Conservation (phyloP, 306 rosid species). For the Acacia crassicarpa region DNA sequence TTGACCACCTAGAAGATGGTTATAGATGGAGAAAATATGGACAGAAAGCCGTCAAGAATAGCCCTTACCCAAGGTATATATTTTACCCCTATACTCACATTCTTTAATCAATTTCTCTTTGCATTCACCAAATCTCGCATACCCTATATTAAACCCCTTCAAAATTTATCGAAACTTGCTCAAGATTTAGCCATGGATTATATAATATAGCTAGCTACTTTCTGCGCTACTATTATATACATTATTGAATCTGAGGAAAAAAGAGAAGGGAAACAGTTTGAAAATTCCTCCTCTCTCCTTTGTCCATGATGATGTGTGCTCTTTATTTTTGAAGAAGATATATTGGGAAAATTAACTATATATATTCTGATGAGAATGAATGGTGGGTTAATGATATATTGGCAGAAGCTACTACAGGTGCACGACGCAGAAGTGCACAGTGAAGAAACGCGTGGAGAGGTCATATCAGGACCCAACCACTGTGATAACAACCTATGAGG, state of each 20-base stretch:
- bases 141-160: neutral
- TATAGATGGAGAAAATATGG: conserved; percentile 94
- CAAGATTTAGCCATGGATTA: neutral
- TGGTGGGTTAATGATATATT: neutral
- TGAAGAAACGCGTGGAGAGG: conserved; percentile 89
- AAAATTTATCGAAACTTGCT: neutral
- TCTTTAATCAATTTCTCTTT: neutral
- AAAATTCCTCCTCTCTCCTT: too few relatives aligned
- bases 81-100: neutral
- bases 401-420: conserved; percentile 86
- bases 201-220: neutral
- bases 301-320: too few relatives aligned
- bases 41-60: conserved; percentile 84
- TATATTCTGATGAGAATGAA: too few relatives aligned
- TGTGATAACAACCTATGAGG: conserved; percentile 86
- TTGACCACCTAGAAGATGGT: conserved; percentile 89
- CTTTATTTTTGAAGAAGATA: too few relatives aligned
- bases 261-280: too few relatives aligned
- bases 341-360: too few relatives aligned
- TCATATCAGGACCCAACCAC: conserved; percentile 69
- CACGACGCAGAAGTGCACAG: conserved; percentile 85
- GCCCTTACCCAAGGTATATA: conserved; percentile 78
- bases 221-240: neutral
- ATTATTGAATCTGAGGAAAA: too few relatives aligned
- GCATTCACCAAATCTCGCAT: neutral